Evolutionary conservation across 106 monocot genomes (phyloP).

Genomic region (Xerophyta viscosa): DNA sequence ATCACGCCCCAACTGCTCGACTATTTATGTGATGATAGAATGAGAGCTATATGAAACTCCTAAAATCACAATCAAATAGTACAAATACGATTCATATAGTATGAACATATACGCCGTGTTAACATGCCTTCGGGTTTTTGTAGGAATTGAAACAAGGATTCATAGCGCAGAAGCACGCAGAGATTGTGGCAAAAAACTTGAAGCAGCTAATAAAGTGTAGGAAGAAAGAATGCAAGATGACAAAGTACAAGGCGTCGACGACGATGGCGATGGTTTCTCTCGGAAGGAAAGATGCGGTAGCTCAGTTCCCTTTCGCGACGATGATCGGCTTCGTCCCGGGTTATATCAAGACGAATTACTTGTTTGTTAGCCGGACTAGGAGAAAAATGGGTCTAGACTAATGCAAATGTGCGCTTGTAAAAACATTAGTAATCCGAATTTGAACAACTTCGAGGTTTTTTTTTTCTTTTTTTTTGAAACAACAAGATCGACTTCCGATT

Average conservation of each 20-base stretch:
- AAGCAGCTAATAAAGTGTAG: conserved; percentile 36
- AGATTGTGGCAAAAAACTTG: conserved; percentile 43
- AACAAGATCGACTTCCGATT: too few relatives aligned
- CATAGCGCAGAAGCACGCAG: conserved; percentile 45
- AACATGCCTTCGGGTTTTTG: background rate
- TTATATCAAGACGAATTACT: conserved; percentile 42
- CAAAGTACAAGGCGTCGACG: conserved; percentile 15
- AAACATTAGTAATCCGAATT: too few relatives aligned
- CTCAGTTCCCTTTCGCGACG: conserved; percentile 33
- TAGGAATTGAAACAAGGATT: conserved; percentile 56
- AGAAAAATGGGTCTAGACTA: conserved; percentile 27
- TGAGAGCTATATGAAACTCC: too few relatives aligned
- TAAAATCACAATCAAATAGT: background rate
- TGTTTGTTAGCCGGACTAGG: conserved; percentile 38
- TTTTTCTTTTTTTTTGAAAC: too few relatives aligned
- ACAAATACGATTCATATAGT: background rate
- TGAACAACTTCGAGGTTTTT: too few relatives aligned
- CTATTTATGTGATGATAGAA: too few relatives aligned
- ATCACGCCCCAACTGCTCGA: too few relatives aligned
- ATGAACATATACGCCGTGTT: background rate
- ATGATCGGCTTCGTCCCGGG: conserved; percentile 33
- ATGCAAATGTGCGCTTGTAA: too few relatives aligned
- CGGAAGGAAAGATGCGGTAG: conserved; percentile 43
- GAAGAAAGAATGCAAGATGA: conserved; percentile 16
- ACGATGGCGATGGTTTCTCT: conserved; percentile 27